Evolutionary conservation across 805 yeast species (phyloP), one percentile per base, ranked within the genome.

Genomic region (Blastobotrys americana): DNA sequence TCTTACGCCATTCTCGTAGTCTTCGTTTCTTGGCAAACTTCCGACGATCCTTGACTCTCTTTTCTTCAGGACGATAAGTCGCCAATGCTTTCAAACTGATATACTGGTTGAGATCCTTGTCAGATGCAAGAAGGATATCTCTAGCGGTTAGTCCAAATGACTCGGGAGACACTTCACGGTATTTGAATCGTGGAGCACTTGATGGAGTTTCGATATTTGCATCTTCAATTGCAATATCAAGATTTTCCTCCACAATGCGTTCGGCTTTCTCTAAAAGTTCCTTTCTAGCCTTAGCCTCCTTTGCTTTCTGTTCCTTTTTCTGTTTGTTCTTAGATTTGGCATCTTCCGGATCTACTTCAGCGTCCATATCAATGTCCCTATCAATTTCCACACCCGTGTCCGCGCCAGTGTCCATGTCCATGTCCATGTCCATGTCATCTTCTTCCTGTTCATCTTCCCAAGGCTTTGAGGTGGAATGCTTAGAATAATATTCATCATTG

Each of bases 161-260:
- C 57, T 93, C 97, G 5, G 98, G 97, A 1, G 96, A 88, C 3
- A 93, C 97, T 55, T 88, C 95, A 56, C 97, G 77, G 61, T 93
- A 93, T 55, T 79, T 80, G 73, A 93, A 90, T 44, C 70, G 74
- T 34, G 77, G 55, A 4, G 62, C 72, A 13, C 73, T 73, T 2
- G 69, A 71, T 3, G 63, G 72, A 36, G 64, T 63, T 5, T 69
- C 45, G 13, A 50, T 42, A 2, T 57, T 42, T 16, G 45, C 47
- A 17, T 49, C 55, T 10, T 55, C 50, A 20, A 80, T 57, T 31
- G 87, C 68, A 33, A 76, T 75, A 17, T 77, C 63, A 25, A 81
- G 74, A 54, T 86, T 84, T 27, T 81, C 71, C 42, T 84, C 88
- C n/a, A 90, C 84, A 19, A 88, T 74, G 47, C 77, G 73, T 50